phyloP scores from a whole-genome alignment of 139 green algal genomes.

The Mychonastes homosphaera region DNA sequence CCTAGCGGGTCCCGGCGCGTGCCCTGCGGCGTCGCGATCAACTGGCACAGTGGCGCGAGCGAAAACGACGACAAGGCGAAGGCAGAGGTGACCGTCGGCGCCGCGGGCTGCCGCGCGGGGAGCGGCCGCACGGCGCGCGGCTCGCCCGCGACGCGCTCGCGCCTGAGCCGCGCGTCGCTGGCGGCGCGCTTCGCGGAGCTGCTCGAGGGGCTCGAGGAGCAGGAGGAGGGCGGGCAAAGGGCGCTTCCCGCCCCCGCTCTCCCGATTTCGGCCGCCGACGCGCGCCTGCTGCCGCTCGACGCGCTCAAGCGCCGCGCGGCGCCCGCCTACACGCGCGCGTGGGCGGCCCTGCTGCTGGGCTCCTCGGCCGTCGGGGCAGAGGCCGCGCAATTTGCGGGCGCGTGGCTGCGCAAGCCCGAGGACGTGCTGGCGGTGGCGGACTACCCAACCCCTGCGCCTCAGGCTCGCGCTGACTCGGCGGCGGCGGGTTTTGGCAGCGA shows the following conservation, averaged over 20 bases:
- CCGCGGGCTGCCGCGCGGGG: no score
- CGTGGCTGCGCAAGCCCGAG: slow-evolving; percentile 7
- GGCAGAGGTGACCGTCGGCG: slow-evolving; percentile 43
- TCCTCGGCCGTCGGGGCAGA: no score
- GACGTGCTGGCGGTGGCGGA: neutral
- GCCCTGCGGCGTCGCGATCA: no score
- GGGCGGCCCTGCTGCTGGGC: slow-evolving; percentile 5
- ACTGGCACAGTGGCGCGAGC: no score
- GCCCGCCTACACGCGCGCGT: neutral
- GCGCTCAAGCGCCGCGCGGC: neutral
- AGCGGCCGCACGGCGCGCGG: no score
- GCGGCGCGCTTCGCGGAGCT: slow-evolving; percentile 5
- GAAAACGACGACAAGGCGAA: no score
- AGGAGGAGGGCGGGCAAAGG: neutral
- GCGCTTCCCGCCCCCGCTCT: neutral
- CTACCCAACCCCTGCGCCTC: no score
- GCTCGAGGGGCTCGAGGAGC: neutral
- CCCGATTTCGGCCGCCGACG: neutral
- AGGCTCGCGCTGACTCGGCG: no score
- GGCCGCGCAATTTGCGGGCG: no score
- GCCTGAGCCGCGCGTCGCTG: slow-evolving; percentile 36
- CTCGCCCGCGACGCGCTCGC: slow-evolving; percentile 35
- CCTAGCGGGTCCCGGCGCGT: no score
- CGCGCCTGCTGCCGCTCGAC: neutral
- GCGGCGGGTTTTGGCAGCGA: no score